Percentiles rank a stretch among this genome's conserved stretches.
phyloP scores from a whole-genome alignment of 805 yeast species.

The Candida dajiaensis region DNA sequence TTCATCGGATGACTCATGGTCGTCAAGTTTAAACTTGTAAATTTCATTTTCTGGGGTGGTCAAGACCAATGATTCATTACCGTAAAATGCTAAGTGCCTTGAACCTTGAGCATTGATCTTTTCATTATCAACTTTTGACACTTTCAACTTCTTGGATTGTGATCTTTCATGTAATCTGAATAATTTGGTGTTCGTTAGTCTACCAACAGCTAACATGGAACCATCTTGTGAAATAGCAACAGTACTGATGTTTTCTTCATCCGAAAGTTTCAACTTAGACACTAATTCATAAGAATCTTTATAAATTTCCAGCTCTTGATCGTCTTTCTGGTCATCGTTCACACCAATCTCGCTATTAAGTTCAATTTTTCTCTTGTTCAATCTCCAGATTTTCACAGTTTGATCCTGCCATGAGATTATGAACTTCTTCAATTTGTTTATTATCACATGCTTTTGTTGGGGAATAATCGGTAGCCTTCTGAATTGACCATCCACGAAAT shows the following conservation, averaged over 20 bases:
- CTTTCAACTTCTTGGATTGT: constrained; percentile 32
- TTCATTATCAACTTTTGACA: constrained; percentile 44
- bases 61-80: constrained; percentile 40
- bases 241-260: constrained; percentile 73
- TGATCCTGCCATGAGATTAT: constrained; percentile 80
- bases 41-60: constrained; percentile 61
- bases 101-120: constrained; percentile 44
- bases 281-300: constrained; percentile 48
- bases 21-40: constrained; percentile 31
- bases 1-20: constrained; percentile 28
- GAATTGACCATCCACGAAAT: constrained; percentile 66
- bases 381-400: constrained; percentile 72
- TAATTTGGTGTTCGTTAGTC: constrained; percentile 60
- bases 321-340: constrained; percentile 17
- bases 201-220: constrained; percentile 62
- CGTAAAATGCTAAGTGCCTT: constrained; percentile 43
- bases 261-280: constrained; percentile 58
- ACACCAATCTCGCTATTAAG: constrained; percentile 13
- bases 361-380: constrained; percentile 29
- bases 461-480: constrained; percentile 64
- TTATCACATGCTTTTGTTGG: constrained; percentile 44
- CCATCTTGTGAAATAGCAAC: constrained; percentile 65
- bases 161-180: constrained; percentile 49
- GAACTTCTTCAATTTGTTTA: constrained; percentile 42
- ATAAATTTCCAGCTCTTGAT: constrained; percentile 17